These are phyloP conservation scores for Metschnikowia shivogae DNA, from an alignment of 805 yeast species.

Conservation along the genomic window DNA sequence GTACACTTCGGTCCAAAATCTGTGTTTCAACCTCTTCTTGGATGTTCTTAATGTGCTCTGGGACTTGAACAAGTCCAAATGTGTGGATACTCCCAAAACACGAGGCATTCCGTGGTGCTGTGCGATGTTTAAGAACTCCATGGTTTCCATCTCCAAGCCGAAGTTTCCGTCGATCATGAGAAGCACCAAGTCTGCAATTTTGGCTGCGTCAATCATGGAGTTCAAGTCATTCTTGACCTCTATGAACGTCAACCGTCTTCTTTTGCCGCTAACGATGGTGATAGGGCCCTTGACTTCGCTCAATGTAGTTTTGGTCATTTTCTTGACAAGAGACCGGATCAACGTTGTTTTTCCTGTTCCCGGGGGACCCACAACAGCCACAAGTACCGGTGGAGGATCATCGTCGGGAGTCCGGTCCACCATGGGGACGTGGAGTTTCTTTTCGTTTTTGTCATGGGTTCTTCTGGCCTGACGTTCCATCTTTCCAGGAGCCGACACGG, in stretches of 20 bases:
- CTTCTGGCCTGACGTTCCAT: slow-evolving; percentile 80
- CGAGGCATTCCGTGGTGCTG: slow-evolving; percentile 99
- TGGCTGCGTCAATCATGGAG: slow-evolving; percentile 95
- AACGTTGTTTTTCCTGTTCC: slow-evolving; percentile 97
- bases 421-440: slow-evolving; percentile 93
- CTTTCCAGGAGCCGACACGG: slow-evolving; percentile 65
- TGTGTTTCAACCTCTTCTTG: slow-evolving; percentile 83
- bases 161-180: slow-evolving; percentile 92
- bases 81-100: slow-evolving; percentile 92
- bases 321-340: slow-evolving; percentile 80
- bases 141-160: slow-evolving; percentile 99
- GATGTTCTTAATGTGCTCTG: slow-evolving; percentile 87
- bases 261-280: slow-evolving; percentile 92
- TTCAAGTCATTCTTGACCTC: slow-evolving; percentile 92
- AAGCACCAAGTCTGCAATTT: slow-evolving; percentile 88
- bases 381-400: slow-evolving; percentile 94
- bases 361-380: slow-evolving; percentile 97
- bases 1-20: slow-evolving; percentile 99
- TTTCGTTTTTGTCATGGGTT: slow-evolving; percentile 77
- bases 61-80: slow-evolving; percentile 86
- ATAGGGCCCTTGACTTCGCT: slow-evolving; percentile 92
- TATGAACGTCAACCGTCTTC: slow-evolving; percentile 85
- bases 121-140: slow-evolving; percentile 94
- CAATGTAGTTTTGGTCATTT: slow-evolving; percentile 82
- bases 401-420: slow-evolving; percentile 96